phyloP scores from a whole-genome alignment of 2,329 filamentous ascomycete genomes.

The Mycogone perniciosa region DNA sequence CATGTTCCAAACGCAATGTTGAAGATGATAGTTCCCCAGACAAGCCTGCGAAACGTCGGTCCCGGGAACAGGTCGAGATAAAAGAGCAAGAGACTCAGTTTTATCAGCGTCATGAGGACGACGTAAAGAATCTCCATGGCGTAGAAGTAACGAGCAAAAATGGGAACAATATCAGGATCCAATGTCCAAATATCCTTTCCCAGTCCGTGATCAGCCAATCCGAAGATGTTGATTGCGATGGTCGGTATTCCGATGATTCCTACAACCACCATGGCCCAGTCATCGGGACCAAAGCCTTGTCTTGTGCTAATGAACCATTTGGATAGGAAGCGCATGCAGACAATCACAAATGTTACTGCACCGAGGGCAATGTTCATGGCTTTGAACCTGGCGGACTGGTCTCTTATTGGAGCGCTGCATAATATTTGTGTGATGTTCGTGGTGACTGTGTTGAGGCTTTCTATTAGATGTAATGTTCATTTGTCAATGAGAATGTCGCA shows the following conservation, averaged over 20 bases:
- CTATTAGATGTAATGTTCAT: not conserved
- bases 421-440: constrained; percentile 1
- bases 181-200: constrained; percentile 30
- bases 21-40: constrained; percentile 29
- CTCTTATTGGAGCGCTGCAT: not conserved
- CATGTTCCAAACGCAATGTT: constrained; percentile 23
- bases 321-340: constrained; percentile 15
- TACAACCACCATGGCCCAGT: constrained; percentile 23
- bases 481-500: not conserved
- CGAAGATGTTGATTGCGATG: constrained; percentile 19
- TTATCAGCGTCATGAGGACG: constrained; percentile 30
- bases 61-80: constrained; percentile 37
- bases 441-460: not conserved
- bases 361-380: constrained; percentile 14
- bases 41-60: constrained; percentile 21
- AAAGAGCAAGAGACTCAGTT: constrained; percentile 36
- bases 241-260: constrained; percentile 18
- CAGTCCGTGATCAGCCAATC: constrained; percentile 22
- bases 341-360: constrained; percentile 14
- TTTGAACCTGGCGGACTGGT: constrained; percentile 1
- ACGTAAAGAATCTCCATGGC: constrained; percentile 34
- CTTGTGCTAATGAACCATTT: constrained; percentile 24
- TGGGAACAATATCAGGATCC: constrained; percentile 10
- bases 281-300: constrained; percentile 27
- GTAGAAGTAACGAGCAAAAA: constrained; percentile 25